Base-by-base conservation (phyloP, 257 asterid species). In the Penstemon newberryi region DNA sequence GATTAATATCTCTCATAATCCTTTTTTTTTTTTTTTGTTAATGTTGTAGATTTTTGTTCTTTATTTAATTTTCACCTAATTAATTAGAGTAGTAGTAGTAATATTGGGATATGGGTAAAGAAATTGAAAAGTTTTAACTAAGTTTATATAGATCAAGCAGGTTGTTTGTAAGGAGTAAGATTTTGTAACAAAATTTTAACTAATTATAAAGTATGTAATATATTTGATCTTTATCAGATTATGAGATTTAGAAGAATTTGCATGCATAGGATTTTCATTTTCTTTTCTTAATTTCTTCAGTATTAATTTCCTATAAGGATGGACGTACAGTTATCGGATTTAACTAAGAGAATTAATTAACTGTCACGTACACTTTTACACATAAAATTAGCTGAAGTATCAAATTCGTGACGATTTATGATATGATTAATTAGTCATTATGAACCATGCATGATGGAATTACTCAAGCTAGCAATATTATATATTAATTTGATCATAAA, bases 51-150 rank as follows among this genome's bases (percentile, higher is more conserved):
- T 66, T 7, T 52, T 64, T 13, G 3, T 5, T 6, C 37, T 56
- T 18, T 65, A 70, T 65, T 63, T 54, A 5, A 51, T 25, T 7
- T 58, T 5, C n/a, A 41, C 41, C 1, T 8, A 45, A 4, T 3
- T 70, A 65, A 47, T 60, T 79, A 59, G 63, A 70, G 72, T 60
- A 55, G 67, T 41, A 73, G 11, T 56, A 60, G 71, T 80, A 59
- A 71, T 15, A 60, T 49, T 47, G 73, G 70, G 77, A 46, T 76
- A 74, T 56, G 67, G 82, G 80, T 74, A 72, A 71, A 80, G 72
- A 79, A 71, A 71, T 18, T 47, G 50, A 50, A 50, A 67, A 61
- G 37, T 50, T 69, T 63, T 56, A 47, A 38, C 53, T 66, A 66
- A 54, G n/a, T 50, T 65, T 51, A 42, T 75, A 15, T 50, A 42